These are phyloP conservation scores for Tetrapyrgos nigripes DNA, from an alignment of 1,284 basidiomycete genomes.

Conservation along the genomic window DNA sequence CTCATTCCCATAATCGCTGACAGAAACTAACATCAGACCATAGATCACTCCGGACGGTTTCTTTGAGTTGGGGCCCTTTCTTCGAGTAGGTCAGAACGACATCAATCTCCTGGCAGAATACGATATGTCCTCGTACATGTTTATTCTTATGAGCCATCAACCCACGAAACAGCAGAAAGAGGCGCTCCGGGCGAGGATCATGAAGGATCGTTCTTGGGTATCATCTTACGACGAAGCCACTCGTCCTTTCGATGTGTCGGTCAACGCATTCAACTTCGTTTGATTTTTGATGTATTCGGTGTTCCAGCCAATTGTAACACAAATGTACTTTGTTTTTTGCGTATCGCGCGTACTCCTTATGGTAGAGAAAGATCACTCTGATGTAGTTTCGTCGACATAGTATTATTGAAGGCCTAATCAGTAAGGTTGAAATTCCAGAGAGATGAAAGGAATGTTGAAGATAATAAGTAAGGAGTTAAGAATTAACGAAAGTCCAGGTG, in stretches of 20 bases:
- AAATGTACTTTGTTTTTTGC: background rate
- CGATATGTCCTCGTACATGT: constrained; percentile 42
- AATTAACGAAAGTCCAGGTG: background rate
- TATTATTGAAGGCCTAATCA: no score
- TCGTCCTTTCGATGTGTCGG: constrained; percentile 23
- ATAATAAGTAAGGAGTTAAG: background rate
- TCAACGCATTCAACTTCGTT: constrained; percentile 1
- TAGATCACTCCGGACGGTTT: constrained; percentile 46
- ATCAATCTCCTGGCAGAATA: constrained; percentile 40
- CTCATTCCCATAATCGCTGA: constrained; percentile 1
- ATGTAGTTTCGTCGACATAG: no score
- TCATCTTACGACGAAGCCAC: constrained; percentile 35
- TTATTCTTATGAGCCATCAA: constrained; percentile 45
- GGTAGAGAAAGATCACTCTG: no score
- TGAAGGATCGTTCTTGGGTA: constrained; percentile 44
- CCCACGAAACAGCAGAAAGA: constrained; percentile 45
- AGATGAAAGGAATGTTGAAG: background rate
- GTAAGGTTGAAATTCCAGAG: background rate
- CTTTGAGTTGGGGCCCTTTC: constrained; percentile 48
- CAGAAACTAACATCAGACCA: background rate
- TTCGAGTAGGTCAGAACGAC: constrained; percentile 38
- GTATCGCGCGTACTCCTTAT: no score
- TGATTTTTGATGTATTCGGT: background rate
- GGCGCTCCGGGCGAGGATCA: constrained; percentile 28
- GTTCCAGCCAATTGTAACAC: background rate